These are phyloP conservation scores for Exophiala viscosa DNA, from an alignment of 2,329 filamentous ascomycete species.

Conservation along the genomic window DNA sequence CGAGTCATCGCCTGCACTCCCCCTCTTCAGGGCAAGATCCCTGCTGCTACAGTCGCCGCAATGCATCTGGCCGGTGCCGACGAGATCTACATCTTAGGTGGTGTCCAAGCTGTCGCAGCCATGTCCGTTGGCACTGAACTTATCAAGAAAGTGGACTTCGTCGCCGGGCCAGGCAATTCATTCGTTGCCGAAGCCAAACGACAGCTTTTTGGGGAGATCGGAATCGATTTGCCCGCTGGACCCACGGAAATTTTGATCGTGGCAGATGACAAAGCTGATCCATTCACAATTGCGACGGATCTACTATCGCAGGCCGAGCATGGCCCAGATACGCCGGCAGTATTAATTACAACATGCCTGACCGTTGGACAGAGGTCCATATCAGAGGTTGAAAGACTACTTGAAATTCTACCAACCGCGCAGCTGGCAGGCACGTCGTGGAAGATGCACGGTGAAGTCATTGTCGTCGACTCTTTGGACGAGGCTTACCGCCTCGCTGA, in stretches of 20 bases:
- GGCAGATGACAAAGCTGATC: constrained; percentile 47
- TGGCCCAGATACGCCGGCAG: constrained; percentile 50
- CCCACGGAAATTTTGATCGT: constrained; percentile 53
- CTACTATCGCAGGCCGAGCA: constrained; percentile 51
- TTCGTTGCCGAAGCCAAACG: constrained; percentile 55
- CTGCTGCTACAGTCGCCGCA: constrained; percentile 49
- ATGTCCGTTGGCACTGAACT: constrained; percentile 52
- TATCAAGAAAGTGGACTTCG: constrained; percentile 49
- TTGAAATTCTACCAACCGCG: constrained; percentile 43
- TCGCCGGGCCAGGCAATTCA: constrained; percentile 53
- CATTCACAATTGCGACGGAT: constrained; percentile 46
- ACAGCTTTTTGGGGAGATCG: constrained; percentile 53
- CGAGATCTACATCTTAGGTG: constrained; percentile 51
- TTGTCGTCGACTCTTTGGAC: constrained; percentile 42
- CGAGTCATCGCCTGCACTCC: constrained; percentile 52
- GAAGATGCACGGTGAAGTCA: constrained; percentile 46
- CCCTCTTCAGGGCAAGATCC: constrained; percentile 48
- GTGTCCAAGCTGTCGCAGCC: constrained; percentile 52
- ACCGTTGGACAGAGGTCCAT: constrained; percentile 40
- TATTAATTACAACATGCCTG: constrained; percentile 48
- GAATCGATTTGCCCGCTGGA: constrained; percentile 54
- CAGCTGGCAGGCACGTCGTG: constrained; percentile 45
- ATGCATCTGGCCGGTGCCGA: constrained; percentile 51
- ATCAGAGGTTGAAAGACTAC: constrained; percentile 35
- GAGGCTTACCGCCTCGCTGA: constrained; percentile 47